Evolutionary conservation across 2,329 filamentous ascomycete genomes (phyloP).

Genomic region (Drechslerella coelobrocha): DNA sequence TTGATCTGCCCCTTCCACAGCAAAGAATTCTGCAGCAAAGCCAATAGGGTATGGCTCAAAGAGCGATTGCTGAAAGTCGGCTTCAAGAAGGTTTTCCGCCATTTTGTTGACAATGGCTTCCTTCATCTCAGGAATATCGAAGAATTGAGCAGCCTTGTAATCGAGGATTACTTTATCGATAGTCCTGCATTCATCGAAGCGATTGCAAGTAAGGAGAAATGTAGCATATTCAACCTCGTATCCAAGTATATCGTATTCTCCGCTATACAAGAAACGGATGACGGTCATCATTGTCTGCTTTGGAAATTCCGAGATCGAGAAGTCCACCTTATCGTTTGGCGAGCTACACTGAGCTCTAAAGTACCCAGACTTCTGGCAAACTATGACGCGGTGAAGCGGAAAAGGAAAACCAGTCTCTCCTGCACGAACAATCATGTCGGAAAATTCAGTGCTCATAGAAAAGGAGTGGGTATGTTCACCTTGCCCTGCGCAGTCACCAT

Average conservation of each 20-base stretch:
- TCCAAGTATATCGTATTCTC: conserved; percentile 16
- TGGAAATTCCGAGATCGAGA: neutral
- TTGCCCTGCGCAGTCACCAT: neutral
- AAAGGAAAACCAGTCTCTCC: neutral
- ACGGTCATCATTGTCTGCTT: conserved; percentile 11
- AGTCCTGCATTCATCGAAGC: neutral
- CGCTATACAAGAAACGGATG: conserved; percentile 23
- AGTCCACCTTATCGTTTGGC: neutral
- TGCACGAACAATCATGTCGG: neutral
- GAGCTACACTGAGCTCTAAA: conserved; percentile 2
- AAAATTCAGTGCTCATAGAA: neutral
- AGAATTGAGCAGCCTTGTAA: neutral
- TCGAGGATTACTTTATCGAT: conserved; percentile 10
- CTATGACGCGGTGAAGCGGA: conserved; percentile 12
- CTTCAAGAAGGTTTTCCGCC: neutral
- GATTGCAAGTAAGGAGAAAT: neutral
- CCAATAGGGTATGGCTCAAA: neutral
- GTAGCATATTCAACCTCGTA: conserved; percentile 12
- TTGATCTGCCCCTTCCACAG: neutral
- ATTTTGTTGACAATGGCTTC: conserved; percentile 9
- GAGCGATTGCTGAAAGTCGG: neutral
- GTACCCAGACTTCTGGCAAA: conserved; percentile 12
- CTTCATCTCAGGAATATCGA: neutral
- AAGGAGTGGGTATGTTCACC: neutral
- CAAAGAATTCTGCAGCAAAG: neutral